Evolutionary conservation across 139 green algal species (phyloP).

Genomic region (Eudorina sp.): DNA sequence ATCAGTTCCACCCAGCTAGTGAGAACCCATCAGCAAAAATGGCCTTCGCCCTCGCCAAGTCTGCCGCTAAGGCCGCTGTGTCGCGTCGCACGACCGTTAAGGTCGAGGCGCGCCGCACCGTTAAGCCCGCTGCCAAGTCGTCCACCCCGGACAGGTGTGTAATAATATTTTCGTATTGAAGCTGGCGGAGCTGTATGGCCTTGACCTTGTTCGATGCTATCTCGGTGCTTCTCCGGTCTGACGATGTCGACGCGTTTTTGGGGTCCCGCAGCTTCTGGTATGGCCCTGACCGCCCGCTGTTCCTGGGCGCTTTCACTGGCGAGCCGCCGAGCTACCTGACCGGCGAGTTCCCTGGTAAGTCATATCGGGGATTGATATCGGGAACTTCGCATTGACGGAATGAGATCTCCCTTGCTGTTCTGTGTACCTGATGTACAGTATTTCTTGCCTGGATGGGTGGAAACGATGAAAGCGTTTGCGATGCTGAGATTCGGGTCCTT

Average conservation of each 20-base stretch:
- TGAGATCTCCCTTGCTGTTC: too few species aligned
- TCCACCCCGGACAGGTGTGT: conserved; percentile 48
- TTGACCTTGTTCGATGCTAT: too few species aligned
- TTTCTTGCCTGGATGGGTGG: too few species aligned
- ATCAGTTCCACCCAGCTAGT: conserved; percentile 4
- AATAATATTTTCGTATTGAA: not conserved
- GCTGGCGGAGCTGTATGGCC: not conserved
- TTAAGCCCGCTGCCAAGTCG: conserved; percentile 49
- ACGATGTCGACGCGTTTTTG: not conserved
- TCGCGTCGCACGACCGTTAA: conserved; percentile 35
- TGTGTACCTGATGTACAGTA: too few species aligned
- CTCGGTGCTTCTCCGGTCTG: too few species aligned
- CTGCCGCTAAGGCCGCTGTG: conserved; percentile 2
- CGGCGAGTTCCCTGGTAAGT: conserved; percentile 89
- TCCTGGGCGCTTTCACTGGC: conserved; percentile 87
- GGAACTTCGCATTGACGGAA: too few species aligned
- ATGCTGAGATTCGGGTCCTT: too few species aligned
- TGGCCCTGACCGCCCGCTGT: conserved; percentile 89
- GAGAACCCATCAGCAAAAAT: conserved; percentile 35
- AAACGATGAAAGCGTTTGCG: too few species aligned
- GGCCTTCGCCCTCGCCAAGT: conserved; percentile 34
- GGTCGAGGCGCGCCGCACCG: conserved; percentile 51
- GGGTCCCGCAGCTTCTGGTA: conserved; percentile 49
- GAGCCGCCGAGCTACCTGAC: conserved; percentile 85
- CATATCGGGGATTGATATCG: not conserved